Percentiles rank a stretch among this genome's conserved stretches.
Evolutionary conservation across 2,329 filamentous ascomycete genomes (phyloP).

Genomic region (Uncinocarpus reesii): DNA sequence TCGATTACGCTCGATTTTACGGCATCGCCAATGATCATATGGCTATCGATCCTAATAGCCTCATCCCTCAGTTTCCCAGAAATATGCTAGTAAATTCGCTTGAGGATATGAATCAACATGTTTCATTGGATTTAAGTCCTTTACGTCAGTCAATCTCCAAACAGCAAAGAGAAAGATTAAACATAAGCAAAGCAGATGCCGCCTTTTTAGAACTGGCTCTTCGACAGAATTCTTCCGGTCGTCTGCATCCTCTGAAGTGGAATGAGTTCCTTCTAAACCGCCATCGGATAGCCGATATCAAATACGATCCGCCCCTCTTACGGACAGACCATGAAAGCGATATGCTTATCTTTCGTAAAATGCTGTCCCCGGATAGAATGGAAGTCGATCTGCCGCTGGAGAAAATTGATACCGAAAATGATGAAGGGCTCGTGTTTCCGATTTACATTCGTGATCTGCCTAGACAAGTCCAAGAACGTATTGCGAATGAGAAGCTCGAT

Average conservation of each 20-base stretch:
- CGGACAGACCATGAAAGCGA: conserved; percentile 39
- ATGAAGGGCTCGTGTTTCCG: conserved; percentile 38
- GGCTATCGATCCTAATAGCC: conserved; percentile 21
- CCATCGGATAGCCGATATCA: conserved; percentile 25
- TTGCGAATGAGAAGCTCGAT: conserved; percentile 22
- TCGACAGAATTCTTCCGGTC: conserved; percentile 10
- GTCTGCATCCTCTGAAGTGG: conserved; percentile 12
- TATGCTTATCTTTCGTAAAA: conserved; percentile 30
- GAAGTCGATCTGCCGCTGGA: conserved; percentile 29
- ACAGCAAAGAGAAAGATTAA: conserved; percentile 26
- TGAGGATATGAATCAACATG: conserved; percentile 19
- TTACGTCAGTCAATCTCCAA: neutral
- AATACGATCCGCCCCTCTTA: conserved; percentile 39
- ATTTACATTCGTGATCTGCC: conserved; percentile 25
- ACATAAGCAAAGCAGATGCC: conserved; percentile 24
- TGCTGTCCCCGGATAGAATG: conserved; percentile 21
- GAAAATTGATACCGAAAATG: conserved; percentile 30
- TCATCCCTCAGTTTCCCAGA: conserved; percentile 12
- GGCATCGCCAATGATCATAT: conserved; percentile 34
- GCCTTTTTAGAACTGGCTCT: conserved; percentile 25
- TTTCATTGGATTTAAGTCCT: conserved; percentile 17
- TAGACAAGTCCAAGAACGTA: conserved; percentile 15
- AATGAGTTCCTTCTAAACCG: conserved; percentile 19
- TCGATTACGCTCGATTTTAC: conserved; percentile 42
- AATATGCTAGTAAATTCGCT: neutral